Conservation (phyloP, 129 eudicot species). For the Oenanthe sinensis region DNA sequence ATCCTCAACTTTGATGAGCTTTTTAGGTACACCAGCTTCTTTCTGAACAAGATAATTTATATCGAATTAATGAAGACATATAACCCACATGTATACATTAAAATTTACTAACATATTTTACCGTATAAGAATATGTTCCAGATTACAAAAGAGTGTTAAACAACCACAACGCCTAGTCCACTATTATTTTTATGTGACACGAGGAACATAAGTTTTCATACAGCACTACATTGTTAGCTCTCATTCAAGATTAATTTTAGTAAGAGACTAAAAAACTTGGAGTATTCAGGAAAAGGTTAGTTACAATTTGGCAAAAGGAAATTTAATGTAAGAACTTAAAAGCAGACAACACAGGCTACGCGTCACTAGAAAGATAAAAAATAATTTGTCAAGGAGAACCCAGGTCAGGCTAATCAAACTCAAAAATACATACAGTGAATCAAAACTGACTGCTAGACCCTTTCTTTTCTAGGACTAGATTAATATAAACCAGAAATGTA, state of each 20-base stretch:
- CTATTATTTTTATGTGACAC: neutral
- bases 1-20: conserved; percentile 71
- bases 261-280: neutral
- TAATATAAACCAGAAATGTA: neutral
- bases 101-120: neutral
- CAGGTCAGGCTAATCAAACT: neutral
- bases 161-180: neutral
- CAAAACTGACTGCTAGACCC: neutral
- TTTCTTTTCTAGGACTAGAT: neutral
- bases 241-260: neutral
- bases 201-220: neutral
- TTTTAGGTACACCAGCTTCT: conserved; percentile 83
- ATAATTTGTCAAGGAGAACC: neutral
- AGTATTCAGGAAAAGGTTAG: neutral
- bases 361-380: neutral
- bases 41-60: conserved; percentile 33
- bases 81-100: neutral
- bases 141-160: neutral
- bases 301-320: neutral
- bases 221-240: neutral
- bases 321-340: conserved; percentile 1
- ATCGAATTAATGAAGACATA: conserved; percentile 1
- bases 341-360: neutral
- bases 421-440: neutral
- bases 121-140: neutral